phyloP scores from a whole-genome alignment of 148 eudicot genomes.

The Dianthus caryophyllus region DNA sequence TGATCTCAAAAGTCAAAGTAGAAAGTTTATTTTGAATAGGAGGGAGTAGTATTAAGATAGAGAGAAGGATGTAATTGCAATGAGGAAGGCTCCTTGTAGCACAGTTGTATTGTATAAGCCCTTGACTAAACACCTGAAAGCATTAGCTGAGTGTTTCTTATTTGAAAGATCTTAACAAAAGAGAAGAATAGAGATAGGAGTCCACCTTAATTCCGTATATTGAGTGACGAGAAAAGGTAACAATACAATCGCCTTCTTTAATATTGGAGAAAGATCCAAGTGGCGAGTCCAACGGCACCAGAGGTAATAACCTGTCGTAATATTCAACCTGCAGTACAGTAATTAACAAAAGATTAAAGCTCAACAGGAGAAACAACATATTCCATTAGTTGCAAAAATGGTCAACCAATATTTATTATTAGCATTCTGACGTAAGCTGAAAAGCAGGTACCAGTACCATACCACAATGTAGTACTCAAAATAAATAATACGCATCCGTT shows the following conservation, averaged over 20 bases:
- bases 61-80: neutral
- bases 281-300: conserved; percentile 63
- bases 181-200: neutral
- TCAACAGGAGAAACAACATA: neutral
- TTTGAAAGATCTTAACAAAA: neutral
- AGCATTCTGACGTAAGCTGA: neutral
- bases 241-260: conserved; percentile 82
- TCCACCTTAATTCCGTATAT: conserved; percentile 73
- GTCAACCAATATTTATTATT: neutral
- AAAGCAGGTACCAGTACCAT: neutral
- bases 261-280: conserved; percentile 76
- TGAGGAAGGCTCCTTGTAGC: neutral
- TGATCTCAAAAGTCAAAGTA: too few relatives aligned
- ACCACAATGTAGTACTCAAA: too few relatives aligned
- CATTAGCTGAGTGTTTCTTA: too few relatives aligned
- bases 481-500: too few relatives aligned
- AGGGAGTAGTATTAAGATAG: too few relatives aligned
- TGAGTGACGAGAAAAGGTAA: conserved; percentile 75
- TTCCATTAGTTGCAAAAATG: neutral
- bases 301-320: conserved; percentile 89
- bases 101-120: too few relatives aligned
- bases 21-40: too few relatives aligned
- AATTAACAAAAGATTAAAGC: neutral
- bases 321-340: conserved; percentile 49
- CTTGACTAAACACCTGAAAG: too few relatives aligned